These are phyloP conservation scores for Tetrahymena borealis DNA, from an alignment of 73 alveolate species.

Conservation along the genomic window DNA sequence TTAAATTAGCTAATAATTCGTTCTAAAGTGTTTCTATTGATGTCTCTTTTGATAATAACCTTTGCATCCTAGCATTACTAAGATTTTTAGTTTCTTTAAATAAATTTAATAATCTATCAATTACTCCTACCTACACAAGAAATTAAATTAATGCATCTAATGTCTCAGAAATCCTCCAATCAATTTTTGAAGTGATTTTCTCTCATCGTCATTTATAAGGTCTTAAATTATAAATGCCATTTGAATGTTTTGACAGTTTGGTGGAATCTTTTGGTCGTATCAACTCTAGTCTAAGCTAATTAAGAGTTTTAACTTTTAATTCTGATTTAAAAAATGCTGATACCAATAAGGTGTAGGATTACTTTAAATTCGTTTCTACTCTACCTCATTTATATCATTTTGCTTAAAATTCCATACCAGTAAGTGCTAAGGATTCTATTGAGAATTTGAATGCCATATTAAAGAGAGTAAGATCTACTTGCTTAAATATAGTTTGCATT, in stretches of 20 bases:
- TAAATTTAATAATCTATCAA: background rate
- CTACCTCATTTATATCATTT: background rate
- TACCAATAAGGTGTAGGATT: background rate
- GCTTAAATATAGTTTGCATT: background rate
- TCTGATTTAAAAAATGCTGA: background rate
- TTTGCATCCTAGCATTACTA: background rate
- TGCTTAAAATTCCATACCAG: background rate
- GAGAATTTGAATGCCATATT: background rate
- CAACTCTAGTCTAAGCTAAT: background rate
- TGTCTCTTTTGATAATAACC: background rate
- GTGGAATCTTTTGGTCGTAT: background rate
- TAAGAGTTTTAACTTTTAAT: background rate
- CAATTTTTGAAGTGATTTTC: background rate
- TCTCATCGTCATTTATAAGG: background rate
- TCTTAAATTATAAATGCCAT: background rate
- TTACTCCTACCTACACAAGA: background rate
- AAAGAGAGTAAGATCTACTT: background rate
- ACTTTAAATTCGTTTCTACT: background rate
- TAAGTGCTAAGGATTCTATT: background rate
- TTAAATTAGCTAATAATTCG: background rate
- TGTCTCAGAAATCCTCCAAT: background rate
- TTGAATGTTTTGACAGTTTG: background rate
- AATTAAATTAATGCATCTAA: background rate
- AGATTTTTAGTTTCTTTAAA: background rate
- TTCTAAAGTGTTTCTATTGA: background rate